Conservation (phyloP, 768 basidiomycete genomes). For the Auricularia sp. region DNA sequence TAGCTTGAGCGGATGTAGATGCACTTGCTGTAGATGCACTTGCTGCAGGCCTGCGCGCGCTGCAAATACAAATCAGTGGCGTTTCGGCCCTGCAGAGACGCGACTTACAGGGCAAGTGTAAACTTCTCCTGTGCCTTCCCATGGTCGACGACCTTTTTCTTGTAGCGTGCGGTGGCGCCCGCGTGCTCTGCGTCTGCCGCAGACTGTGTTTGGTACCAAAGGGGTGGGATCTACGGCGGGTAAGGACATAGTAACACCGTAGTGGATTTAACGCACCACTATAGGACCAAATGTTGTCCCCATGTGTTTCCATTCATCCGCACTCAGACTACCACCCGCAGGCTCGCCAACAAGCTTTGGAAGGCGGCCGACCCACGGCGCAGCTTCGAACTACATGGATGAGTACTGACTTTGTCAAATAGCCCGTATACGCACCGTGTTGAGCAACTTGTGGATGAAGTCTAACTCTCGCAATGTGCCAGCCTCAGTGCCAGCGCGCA, state of each 20-base stretch:
- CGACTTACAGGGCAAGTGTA: no score
- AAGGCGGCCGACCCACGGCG: constrained; percentile 18
- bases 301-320: constrained; percentile 22
- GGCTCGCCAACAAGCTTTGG: constrained; percentile 21
- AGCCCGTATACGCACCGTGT: background rate
- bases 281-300: background rate
- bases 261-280: background rate
- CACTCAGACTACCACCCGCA: constrained; percentile 24
- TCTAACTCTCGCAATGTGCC: background rate
- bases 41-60: no score
- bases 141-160: no score
- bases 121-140: no score
- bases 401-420: background rate
- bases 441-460: background rate
- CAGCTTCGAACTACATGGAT: constrained; percentile 16
- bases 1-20: no score
- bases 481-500: background rate
- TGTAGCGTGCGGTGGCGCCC: no score
- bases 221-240: background rate
- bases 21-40: no score
- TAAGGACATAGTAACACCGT: background rate
- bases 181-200: no score
- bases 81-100: no score
- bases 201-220: no score
- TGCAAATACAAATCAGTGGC: no score